A percentile compares a stretch with the other conserved stretches of the same genome.
phyloP scores from a whole-genome alignment of 768 basidiomycete species.

The Suillus lakei region DNA sequence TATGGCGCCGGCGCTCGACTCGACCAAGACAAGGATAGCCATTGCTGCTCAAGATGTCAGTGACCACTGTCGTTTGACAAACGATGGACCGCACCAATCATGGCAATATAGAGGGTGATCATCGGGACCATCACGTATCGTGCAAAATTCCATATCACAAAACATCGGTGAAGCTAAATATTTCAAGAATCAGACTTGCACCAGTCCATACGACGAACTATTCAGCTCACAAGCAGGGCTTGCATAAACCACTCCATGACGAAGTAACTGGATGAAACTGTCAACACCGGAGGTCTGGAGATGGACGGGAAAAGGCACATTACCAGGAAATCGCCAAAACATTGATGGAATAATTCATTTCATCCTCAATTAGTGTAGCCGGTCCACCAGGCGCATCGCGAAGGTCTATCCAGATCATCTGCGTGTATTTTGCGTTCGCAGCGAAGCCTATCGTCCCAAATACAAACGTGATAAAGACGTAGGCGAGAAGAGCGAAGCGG shows the following conservation, averaged over 20 bases:
- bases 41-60: conserved; percentile 9
- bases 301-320: conserved; percentile 3
- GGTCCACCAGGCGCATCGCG: conserved; percentile 20
- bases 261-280: conserved; percentile 24
- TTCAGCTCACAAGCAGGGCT: conserved; percentile 22
- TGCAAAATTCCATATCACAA: conserved; percentile 19
- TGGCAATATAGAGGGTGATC: conserved; percentile 18
- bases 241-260: conserved; percentile 38
- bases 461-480: conserved; percentile 29
- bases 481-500: conserved; percentile 18
- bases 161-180: conserved; percentile 15
- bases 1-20: conserved; percentile 17
- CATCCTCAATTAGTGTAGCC: conserved; percentile 20
- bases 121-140: conserved; percentile 21
- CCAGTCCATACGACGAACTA: neutral
- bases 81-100: conserved; percentile 14
- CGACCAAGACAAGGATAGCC: conserved; percentile 22
- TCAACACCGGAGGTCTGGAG: neutral
- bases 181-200: neutral
- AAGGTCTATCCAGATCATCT: conserved; percentile 39
- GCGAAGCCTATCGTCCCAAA: conserved; percentile 35
- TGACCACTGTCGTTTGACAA: neutral
- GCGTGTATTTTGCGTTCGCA: conserved; percentile 30
- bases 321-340: conserved; percentile 26
- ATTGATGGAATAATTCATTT: conserved; percentile 25